phyloP scores from a whole-genome alignment of 805 yeast species.

The Wickerhamomyces canadensis region DNA sequence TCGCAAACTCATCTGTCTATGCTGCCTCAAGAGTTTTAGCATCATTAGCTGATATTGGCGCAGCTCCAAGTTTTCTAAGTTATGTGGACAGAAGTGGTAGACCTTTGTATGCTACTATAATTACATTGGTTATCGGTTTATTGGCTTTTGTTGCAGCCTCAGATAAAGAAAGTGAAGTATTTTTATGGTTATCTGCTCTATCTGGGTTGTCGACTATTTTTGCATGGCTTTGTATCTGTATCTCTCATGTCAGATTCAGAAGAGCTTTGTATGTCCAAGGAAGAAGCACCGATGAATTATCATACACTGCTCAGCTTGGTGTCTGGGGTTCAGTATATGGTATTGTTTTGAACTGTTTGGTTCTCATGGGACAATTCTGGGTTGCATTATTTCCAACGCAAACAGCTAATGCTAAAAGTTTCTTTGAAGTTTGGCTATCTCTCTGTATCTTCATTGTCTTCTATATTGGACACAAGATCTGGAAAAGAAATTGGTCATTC shows the following conservation, averaged over 20 bases:
- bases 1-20: conserved; percentile 45
- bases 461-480: conserved; percentile 51
- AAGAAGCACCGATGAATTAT: conserved; percentile 58
- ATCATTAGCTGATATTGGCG: conserved; percentile 46
- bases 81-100: conserved; percentile 47
- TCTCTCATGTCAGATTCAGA: conserved; percentile 66
- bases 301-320: conserved; percentile 68
- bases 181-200: conserved; percentile 72
- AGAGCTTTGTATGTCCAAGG: conserved; percentile 54
- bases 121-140: conserved; percentile 44
- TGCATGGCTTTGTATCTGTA: conserved; percentile 74
- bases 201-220: conserved; percentile 74
- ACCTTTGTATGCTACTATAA: conserved; percentile 44
- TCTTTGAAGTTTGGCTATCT: conserved; percentile 61
- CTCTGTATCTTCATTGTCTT: conserved; percentile 51
- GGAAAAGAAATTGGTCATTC: conserved; percentile 35
- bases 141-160: conserved; percentile 62
- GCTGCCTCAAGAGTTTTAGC: conserved; percentile 51
- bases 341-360: conserved; percentile 47
- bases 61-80: conserved; percentile 41
- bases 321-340: conserved; percentile 63
- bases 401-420: conserved; percentile 41
- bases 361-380: conserved; percentile 78
- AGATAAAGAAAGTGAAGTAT: conserved; percentile 48
- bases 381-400: conserved; percentile 40